A percentile compares a stretch with the other conserved stretches of the same genome.
Evolutionary conservation across 345 rosid species (phyloP).

Genomic region (Eucalyptus sp.): DNA sequence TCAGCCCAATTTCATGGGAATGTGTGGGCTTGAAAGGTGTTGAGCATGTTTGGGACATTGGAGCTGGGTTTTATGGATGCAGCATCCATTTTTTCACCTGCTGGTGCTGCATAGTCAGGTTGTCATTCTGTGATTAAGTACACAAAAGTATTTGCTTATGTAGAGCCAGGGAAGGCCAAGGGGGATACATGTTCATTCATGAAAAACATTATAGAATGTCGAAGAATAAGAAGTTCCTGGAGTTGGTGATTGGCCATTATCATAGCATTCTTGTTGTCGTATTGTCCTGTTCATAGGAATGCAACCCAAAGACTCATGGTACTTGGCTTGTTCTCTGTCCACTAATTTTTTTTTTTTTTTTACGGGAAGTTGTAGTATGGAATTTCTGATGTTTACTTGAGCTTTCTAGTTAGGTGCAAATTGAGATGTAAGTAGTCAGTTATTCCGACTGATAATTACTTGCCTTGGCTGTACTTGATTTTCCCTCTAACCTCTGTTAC

Average conservation of each 20-base stretch:
- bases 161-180: not conserved
- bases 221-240: not conserved
- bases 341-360: not conserved
- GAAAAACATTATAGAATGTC: not conserved
- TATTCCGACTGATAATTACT: not conserved
- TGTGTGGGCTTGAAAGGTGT: not conserved
- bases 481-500: not conserved
- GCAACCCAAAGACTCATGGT: not conserved
- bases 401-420: not conserved
- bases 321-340: not conserved
- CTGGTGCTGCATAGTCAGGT: not conserved
- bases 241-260: not conserved
- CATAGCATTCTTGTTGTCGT: not conserved
- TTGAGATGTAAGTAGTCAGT: not conserved
- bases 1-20: not conserved
- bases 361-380: not conserved
- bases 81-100: not conserved
- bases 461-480: not conserved
- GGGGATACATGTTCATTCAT: not conserved
- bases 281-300: not conserved
- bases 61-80: not conserved
- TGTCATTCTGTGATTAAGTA: not conserved
- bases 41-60: not conserved
- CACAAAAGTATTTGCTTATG: not conserved
- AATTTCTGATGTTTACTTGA: not conserved